Base-by-base conservation (phyloP, 768 basidiomycete genomes). In the Amanita subjunquillea region DNA sequence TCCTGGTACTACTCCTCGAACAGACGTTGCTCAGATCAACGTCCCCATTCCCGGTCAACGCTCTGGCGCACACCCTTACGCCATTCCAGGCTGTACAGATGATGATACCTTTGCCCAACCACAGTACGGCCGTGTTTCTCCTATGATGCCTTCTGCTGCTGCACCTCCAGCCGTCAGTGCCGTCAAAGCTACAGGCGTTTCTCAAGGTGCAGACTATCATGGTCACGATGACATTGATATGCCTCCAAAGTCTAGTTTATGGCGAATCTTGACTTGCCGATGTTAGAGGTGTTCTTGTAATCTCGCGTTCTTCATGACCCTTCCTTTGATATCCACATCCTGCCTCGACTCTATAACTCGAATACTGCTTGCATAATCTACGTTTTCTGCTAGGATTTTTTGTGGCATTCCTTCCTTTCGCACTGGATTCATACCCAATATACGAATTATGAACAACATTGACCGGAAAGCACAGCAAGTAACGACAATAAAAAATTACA, bases 51-150 rank as follows among this genome's bases (percentile, higher is more conserved):
- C 73, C 49, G 68, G 74, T 45, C 76, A 78, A 58, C 75, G 79
- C 62, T 69, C 68, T 51, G 67, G 63, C 48, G 60, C 67, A 17
- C 79, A 79, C 53, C 87, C 89, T 62, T 91, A 90, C 56, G 87
- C 87, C 22, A 79, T 71, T 54, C 77, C 75, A 10, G 64, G 80
- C 64, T 84, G 87, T 20, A 63, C 62, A 27, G 71, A 66, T 39
- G 84, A 88, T 40, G 86, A 85, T 56, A 69, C 70, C 23, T 83
- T 78, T 59, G 75, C 61, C 54, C 77, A 77, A 57, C 78, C 77
- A 60, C 77, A 71, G 51, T 91, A 91, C 59, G 85, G 85, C n/a
- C 79, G 86, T 48, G 76, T 79, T 27, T 90, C 88, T 38, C 88
- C 87, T 15, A 91, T 91, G 88, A 78, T 88, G 51, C 77, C 85